Evolutionary conservation across 129 eudicot species (phyloP).

Genomic region (Centella asiatica): DNA sequence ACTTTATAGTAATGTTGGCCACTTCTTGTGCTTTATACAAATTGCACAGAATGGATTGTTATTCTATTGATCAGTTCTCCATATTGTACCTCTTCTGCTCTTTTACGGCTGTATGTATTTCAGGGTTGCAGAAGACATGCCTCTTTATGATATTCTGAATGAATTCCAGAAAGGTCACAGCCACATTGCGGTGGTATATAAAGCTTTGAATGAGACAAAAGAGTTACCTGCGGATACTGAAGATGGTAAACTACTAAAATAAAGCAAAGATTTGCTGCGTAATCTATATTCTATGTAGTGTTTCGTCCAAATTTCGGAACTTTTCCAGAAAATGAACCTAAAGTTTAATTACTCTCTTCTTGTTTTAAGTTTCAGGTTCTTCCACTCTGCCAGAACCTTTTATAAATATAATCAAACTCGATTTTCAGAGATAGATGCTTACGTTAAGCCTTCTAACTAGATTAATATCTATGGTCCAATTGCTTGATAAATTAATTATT

Average conservation of each 20-base stretch:
- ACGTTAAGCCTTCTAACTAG: too few relatives aligned
- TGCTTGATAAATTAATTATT: neutral
- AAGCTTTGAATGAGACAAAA: conserved; percentile 51
- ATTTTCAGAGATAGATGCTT: too few relatives aligned
- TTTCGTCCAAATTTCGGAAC: too few relatives aligned
- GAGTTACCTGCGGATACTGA: conserved; percentile 30
- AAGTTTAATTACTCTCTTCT: neutral
- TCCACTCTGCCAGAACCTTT: too few relatives aligned
- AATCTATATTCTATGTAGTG: neutral
- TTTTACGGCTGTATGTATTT: conserved; percentile 9
- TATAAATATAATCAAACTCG: too few relatives aligned
- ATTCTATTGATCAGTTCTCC: too few relatives aligned
- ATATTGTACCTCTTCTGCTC: neutral
- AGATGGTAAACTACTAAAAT: conserved; percentile 29
- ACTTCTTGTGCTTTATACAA: neutral
- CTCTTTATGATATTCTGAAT: conserved; percentile 90
- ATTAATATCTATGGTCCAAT: neutral
- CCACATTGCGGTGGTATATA: conserved; percentile 94
- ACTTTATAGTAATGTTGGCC: too few relatives aligned
- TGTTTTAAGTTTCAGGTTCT: too few relatives aligned
- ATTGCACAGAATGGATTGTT: neutral
- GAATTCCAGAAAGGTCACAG: conserved; percentile 99
- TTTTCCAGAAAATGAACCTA: neutral
- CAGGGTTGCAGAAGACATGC: conserved; percentile 91
- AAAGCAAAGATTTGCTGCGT: neutral